Conservation (phyloP, 768 basidiomycete genomes). For the Xanthoconium purpureum region DNA sequence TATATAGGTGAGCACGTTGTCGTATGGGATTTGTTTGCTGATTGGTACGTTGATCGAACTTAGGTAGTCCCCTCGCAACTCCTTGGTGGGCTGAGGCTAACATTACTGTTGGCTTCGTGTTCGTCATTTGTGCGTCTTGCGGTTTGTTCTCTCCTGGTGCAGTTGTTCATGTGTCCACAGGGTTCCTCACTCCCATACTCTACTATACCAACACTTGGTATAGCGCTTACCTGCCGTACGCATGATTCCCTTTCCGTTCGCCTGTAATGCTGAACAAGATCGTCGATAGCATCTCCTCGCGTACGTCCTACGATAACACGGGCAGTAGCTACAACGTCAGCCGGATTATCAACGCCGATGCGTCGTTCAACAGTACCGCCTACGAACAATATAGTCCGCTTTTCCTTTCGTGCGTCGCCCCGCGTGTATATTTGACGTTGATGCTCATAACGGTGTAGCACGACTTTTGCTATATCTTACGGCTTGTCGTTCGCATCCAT, state of each 20-base stretch:
- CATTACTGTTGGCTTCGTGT: slow-evolving; percentile 55
- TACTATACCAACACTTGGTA: slow-evolving; percentile 70
- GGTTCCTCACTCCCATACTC: slow-evolving; percentile 58
- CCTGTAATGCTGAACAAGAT: neutral
- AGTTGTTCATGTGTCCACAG: slow-evolving; percentile 45
- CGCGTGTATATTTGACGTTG: neutral
- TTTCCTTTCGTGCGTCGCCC: slow-evolving; percentile 44
- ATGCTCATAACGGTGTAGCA: slow-evolving; percentile 15
- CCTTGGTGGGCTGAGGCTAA: slow-evolving; percentile 86
- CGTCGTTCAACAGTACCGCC: slow-evolving; percentile 52
- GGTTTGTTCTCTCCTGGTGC: slow-evolving; percentile 42
- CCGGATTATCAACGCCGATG: slow-evolving; percentile 50
- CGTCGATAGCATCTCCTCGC: slow-evolving; percentile 52
- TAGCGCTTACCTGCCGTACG: slow-evolving; percentile 54
- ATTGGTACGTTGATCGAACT: neutral
- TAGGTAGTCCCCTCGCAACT: slow-evolving; percentile 57
- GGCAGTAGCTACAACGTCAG: slow-evolving; percentile 57
- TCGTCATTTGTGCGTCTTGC: slow-evolving; percentile 59
- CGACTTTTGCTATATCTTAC: slow-evolving; percentile 76
- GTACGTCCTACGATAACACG: slow-evolving; percentile 63
- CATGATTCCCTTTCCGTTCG: neutral
- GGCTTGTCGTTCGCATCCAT: slow-evolving; percentile 82
- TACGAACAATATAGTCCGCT: slow-evolving; percentile 61
- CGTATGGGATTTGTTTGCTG: neutral
- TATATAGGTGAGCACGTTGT: slow-evolving; percentile 22